Conservation (phyloP, 2,329 filamentous ascomycete species). For the Diaporthe helianthi region DNA sequence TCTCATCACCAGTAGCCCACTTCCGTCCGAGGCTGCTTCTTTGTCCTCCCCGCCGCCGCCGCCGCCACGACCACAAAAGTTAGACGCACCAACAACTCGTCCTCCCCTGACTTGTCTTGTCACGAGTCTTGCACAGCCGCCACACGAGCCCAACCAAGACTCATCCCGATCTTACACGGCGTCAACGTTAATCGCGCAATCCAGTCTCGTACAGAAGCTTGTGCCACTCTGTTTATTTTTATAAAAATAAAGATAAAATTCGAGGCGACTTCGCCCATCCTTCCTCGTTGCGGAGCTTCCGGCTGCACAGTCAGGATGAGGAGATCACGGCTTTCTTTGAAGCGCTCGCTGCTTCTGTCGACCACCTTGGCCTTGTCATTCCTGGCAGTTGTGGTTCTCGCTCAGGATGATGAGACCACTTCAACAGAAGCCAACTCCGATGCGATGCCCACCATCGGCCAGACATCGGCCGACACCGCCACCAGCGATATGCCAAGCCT, state of each 20-base stretch:
- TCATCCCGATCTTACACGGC: background rate
- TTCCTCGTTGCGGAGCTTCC: background rate
- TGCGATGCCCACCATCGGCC: conserved; percentile 17
- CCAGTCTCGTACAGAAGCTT: background rate
- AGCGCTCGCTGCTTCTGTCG: conserved; percentile 44
- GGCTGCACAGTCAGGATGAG: conserved; percentile 38
- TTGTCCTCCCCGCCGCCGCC: background rate
- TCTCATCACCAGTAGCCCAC: conserved; percentile 3
- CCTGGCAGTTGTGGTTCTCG: conserved; percentile 39
- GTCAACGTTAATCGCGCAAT: background rate
- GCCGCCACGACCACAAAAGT: background rate
- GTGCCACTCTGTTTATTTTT: background rate
- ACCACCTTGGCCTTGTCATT: conserved; percentile 40
- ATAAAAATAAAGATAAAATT: background rate
- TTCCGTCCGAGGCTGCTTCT: conserved; percentile 18
- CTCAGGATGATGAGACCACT: conserved; percentile 38
- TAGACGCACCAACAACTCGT: background rate
- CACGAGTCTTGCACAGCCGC: conserved; percentile 30
- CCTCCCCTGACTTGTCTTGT: conserved; percentile 19
- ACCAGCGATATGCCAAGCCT: conserved; percentile 31
- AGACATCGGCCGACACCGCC: conserved; percentile 10
- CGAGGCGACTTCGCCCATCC: no score
- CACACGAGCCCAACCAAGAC: conserved; percentile 11
- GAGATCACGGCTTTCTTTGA: conserved; percentile 41
- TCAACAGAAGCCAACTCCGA: conserved; percentile 27